Conservation (phyloP, 306 rosid species). For the Vicia sativa region DNA sequence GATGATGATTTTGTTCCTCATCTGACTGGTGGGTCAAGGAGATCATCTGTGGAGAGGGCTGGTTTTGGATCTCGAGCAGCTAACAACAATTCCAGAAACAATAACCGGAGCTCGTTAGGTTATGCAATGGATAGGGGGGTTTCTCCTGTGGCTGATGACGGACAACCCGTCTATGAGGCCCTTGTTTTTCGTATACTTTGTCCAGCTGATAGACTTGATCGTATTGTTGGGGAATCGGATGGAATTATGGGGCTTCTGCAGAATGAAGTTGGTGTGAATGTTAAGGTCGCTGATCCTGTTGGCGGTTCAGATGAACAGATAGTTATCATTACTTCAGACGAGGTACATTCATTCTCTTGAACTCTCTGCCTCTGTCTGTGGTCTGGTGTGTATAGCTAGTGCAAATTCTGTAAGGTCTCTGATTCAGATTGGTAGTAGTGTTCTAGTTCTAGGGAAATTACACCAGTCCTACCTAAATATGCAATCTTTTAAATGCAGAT, state of each 20-base stretch:
- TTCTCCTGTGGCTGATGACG: slow-evolving; percentile 56
- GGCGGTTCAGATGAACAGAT: slow-evolving; percentile 83
- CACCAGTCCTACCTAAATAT: too few species aligned
- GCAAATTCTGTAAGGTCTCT: slow-evolving; percentile 20
- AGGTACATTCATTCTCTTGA: slow-evolving; percentile 56
- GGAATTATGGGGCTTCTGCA: slow-evolving; percentile 85
- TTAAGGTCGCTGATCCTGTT: slow-evolving; percentile 68
- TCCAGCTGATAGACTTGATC: slow-evolving; percentile 75
- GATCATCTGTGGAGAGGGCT: slow-evolving; percentile 69
- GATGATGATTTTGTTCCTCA: slow-evolving; percentile 82
- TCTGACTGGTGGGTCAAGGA: slow-evolving; percentile 58
- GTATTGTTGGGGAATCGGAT: slow-evolving; percentile 78
- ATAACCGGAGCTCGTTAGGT: slow-evolving; percentile 58
- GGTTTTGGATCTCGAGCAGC: slow-evolving; percentile 65
- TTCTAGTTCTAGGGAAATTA: slow-evolving; percentile 1
- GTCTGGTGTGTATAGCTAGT: slow-evolving; percentile 13
- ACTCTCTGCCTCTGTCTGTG: slow-evolving; percentile 29
- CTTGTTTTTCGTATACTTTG: slow-evolving; percentile 90
- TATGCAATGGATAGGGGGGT: slow-evolving; percentile 64
- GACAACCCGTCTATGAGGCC: slow-evolving; percentile 67
- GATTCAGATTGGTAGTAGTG: slow-evolving; percentile 12
- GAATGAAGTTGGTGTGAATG: slow-evolving; percentile 87
- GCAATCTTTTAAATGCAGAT: slow-evolving; percentile 19
- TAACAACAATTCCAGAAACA: slow-evolving; percentile 55
- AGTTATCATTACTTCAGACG: slow-evolving; percentile 82